A percentile compares a stretch with the other conserved stretches of the same genome.
Evolutionary conservation across 176 grass and related monocot genomes (phyloP).

Genomic region (bread wheat (Triticum aestivum)): DNA sequence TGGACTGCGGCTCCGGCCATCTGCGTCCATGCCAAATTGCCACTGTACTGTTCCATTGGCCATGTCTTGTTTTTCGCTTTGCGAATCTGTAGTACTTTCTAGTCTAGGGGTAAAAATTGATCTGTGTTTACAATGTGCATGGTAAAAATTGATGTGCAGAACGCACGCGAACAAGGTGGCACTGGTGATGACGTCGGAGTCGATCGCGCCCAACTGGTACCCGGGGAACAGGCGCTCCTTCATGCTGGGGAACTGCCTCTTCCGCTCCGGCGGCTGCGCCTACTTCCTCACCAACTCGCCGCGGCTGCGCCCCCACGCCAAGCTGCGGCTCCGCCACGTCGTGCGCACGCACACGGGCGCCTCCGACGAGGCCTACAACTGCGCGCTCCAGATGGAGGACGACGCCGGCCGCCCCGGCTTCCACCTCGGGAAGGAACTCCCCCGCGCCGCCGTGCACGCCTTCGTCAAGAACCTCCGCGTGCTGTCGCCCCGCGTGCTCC

Average conservation of each 20-base stretch:
- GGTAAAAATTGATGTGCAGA: not conserved
- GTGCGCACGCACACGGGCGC: slow-evolving; percentile 84
- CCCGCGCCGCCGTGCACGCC: slow-evolving; percentile 62
- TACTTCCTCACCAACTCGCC: slow-evolving; percentile 82
- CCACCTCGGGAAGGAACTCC: slow-evolving; percentile 82
- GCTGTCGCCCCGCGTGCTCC: slow-evolving; percentile 62
- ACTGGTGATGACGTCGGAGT: slow-evolving; percentile 83
- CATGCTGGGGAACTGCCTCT: slow-evolving; percentile 96
- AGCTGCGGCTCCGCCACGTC: slow-evolving; percentile 61
- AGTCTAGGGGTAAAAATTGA: not conserved
- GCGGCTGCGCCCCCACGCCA: slow-evolving; percentile 20
- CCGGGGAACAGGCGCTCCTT: slow-evolving; percentile 69
- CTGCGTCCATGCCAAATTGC: not conserved
- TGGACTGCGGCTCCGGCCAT: not conserved
- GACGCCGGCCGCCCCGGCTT: slow-evolving; percentile 62
- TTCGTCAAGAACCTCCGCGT: slow-evolving; percentile 79
- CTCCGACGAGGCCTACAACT: slow-evolving; percentile 73
- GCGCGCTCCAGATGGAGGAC: slow-evolving; percentile 87
- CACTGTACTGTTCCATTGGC: not conserved
- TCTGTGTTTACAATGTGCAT: not conserved
- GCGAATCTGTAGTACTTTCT: not conserved
- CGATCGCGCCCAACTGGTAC: slow-evolving; percentile 95
- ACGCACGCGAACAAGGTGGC: slow-evolving; percentile 49
- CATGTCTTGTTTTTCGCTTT: not conserved
- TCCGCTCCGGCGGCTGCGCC: slow-evolving; percentile 92